phyloP scores from a whole-genome alignment of 495 filamentous ascomycete genomes.

The Penicillium waksmanii region DNA sequence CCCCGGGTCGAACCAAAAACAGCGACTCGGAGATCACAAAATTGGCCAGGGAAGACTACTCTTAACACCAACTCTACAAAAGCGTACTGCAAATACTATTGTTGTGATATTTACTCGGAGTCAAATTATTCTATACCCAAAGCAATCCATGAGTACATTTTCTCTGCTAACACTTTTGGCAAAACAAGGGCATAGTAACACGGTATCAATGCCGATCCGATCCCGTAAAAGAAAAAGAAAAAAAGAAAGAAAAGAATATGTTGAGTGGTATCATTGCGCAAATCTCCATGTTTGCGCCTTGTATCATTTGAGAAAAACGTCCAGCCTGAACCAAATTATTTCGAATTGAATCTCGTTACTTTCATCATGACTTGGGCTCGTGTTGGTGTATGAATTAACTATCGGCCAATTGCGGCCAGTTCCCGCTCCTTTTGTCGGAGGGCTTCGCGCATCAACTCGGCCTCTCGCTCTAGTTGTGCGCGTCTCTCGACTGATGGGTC shows the following conservation, averaged over 20 bases:
- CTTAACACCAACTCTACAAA: neutral
- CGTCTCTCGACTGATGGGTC: conserved; percentile 67
- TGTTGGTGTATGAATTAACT: conserved; percentile 9
- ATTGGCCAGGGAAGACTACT: no score
- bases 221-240: neutral
- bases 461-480: conserved; percentile 70
- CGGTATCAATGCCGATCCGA: conserved; percentile 23
- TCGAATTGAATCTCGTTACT: conserved; percentile 22
- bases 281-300: conserved; percentile 29
- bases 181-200: conserved; percentile 21
- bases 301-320: conserved; percentile 21
- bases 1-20: conserved; percentile 4
- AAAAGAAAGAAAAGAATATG: conserved; percentile 9
- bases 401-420: conserved; percentile 64
- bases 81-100: neutral
- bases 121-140: neutral
- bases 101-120: neutral
- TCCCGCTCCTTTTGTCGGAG: conserved; percentile 79
- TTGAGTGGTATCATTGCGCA: conserved; percentile 34
- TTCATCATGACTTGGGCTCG: conserved; percentile 26
- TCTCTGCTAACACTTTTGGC: conserved; percentile 21
- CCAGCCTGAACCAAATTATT: conserved; percentile 9
- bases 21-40: neutral
- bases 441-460: conserved; percentile 74
- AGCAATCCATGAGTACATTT: conserved; percentile 22